Evolutionary conservation across 352 stramenopile genomes (phyloP), one percentile per base, ranked within the genome.

Genomic region (Phytophthora citrophthora): DNA sequence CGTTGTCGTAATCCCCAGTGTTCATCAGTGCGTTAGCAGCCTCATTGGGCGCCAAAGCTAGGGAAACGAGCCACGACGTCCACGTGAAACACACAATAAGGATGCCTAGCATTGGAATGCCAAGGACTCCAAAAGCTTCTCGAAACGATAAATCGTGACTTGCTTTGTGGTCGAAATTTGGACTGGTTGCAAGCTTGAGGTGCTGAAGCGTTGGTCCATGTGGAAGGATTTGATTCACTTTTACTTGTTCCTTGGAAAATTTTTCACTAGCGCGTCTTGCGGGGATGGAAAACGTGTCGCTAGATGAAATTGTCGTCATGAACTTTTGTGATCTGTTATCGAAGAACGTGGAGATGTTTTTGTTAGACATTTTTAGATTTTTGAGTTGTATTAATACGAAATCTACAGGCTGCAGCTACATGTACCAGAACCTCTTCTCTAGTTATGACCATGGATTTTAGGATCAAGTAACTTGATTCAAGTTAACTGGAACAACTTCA

Each of bases 51-150:
- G 27, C 44, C 15, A 71, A 11, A 1, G 52, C 62, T 16, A 73
- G 44, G 8, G 50, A 58, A 32, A 68, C 47, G 5, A 77, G 34
- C 58, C 59, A 64, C 7, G 40, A 26, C 15, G 64, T 65, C 68
- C 68, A 77, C n/a, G 46, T 12, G 7, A 69, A n/a, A 13, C 60
- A 74, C 1, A 61, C 20, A 23, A 43, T 0, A 12, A 71, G 39
- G 16, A 57, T 57, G 2, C 24, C 32, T 2, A 69, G n/a, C 47
- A 72, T 69, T 7, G 58, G 64, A 11, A 60, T 29, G 10, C 64
- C 64, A 5, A 54, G 57, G 34, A 51, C 16, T 3, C 64, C 64
- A 52, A 68, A 72, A 1, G 57, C 51, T 24, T 55, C 31, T 13
- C 15, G 23, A 34, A 56, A 56, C 7, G 34, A 46, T 15, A 46